Evolutionary conservation across 352 stramenopile genomes (phyloP), one percentile per base, ranked within the genome.

Genomic region (Thraustochytrium striatum): DNA sequence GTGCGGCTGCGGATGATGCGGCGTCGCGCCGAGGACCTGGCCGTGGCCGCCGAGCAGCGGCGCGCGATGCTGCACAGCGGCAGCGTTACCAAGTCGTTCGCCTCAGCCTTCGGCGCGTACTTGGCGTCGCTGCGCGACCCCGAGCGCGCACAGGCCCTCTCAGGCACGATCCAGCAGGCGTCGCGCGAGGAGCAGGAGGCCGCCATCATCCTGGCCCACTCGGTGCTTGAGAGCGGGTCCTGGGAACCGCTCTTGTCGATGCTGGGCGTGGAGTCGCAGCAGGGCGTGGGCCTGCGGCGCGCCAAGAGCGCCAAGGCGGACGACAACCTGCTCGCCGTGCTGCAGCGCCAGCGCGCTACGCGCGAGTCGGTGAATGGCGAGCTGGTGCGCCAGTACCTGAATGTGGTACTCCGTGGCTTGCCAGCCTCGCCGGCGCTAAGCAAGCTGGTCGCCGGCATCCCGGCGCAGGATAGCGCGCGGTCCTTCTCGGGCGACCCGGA

Each of bases 341-440:
- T 75, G 21, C 39, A 35, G 21, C 43, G 65, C n/a, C 65, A 75
- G 33, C 16, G 38, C 38, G 50, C 44, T 28, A n/a, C 43, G 25
- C 38, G 59, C 59, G 38, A 21, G 2, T 35, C 59, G 21, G 11
- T 70, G 30, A 70, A 70, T 32, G 59, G 59, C 32, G 59, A 70
- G 30, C 65, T 75, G 11, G 43, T 75, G 38, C 43, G 65, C 3
- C 65, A 75, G 50, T 75, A 75, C 30, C 52, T 75, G 35, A 75
- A 75, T 39, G 65, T 75, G 35, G 65, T 75, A 3, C 33, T 75
- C 2, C 65, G 65, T 32, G 65, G 65, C 2, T 41, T 75, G 43
- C 65, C 65, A 3, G 32, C 65, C 19, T 75, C 65, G 13, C 65
- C 65, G 35, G 65, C 65, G 41, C 65, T 75, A 25, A 32, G 16